These are phyloP conservation scores for Rhodotorula sp. DNA, from an alignment of 1,284 basidiomycete genomes.

Conservation along the genomic window DNA sequence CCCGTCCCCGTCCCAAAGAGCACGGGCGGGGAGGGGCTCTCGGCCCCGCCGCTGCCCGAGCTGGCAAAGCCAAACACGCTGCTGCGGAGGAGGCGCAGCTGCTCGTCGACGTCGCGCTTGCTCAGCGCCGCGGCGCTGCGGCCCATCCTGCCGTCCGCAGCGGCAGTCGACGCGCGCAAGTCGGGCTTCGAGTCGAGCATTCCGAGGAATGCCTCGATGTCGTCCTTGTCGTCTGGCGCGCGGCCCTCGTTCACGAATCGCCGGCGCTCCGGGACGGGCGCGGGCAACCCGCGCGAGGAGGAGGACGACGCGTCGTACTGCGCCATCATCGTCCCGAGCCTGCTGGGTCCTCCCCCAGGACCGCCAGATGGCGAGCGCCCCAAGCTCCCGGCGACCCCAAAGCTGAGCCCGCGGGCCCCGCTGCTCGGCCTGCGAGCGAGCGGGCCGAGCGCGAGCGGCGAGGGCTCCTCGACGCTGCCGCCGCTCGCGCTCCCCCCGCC, in stretches of 20 bases:
- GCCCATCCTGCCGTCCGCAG: neutral
- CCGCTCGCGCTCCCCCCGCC: neutral
- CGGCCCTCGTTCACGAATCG: constrained; percentile 23
- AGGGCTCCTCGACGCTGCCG: neutral
- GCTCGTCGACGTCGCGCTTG: constrained; percentile 38
- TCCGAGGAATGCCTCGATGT: constrained; percentile 43
- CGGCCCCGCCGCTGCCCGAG: neutral
- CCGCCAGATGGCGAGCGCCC: neutral
- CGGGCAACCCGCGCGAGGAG: neutral
- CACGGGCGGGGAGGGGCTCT: constrained; percentile 1
- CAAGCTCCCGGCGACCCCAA: constrained; percentile 4
- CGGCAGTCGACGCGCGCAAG: constrained; percentile 18
- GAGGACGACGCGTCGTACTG: constrained; percentile 13
- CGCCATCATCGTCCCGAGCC: constrained; percentile 4
- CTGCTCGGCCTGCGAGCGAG: neutral
- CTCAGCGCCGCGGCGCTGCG: neutral
- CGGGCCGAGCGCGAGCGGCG: neutral
- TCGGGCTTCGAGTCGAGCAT: constrained; percentile 44
- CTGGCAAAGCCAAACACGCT: constrained; percentile 6
- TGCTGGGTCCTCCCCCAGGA: neutral
- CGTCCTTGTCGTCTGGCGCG: constrained; percentile 37
- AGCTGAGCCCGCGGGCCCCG: constrained; percentile 3
- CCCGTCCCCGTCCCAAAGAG: neutral
- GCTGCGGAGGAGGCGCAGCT: constrained; percentile 22
- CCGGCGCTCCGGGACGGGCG: neutral